Percentiles rank a stretch among this genome's conserved stretches.
phyloP scores from a whole-genome alignment of 305 asterid genomes.

The Andrographis paniculata region DNA sequence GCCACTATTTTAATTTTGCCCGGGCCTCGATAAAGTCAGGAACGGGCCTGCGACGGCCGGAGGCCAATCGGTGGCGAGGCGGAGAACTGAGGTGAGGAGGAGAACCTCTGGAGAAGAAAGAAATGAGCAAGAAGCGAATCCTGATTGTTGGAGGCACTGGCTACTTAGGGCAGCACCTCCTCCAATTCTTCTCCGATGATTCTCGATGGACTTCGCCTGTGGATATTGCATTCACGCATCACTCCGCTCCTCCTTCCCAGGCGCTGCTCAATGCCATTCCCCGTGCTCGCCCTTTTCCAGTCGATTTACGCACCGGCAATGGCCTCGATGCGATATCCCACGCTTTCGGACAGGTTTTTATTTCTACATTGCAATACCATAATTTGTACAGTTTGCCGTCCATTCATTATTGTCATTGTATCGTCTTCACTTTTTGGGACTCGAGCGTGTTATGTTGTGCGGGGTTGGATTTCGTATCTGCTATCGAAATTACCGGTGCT shows the following conservation, averaged over 20 bases:
- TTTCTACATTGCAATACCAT: neutral
- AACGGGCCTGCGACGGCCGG: no score
- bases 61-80: no score
- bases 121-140: constrained; percentile 47
- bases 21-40: no score
- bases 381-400: neutral
- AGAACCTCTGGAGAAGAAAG: neutral
- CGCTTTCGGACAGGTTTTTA: constrained; percentile 59
- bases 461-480: constrained; percentile 1
- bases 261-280: constrained; percentile 51
- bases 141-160: constrained; percentile 81
- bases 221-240: constrained; percentile 60
- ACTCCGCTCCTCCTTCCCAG: constrained; percentile 48
- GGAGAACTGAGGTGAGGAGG: no score
- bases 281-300: constrained; percentile 47
- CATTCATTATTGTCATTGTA: neutral
- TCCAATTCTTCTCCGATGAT: constrained; percentile 35
- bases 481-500: no score
- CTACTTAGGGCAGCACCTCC: constrained; percentile 82
- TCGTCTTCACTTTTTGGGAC: neutral
- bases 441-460: neutral
- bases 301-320: constrained; percentile 54
- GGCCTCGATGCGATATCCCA: constrained; percentile 47
- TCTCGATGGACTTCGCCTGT: constrained; percentile 18
- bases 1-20: no score